Evolutionary conservation across 148 eudicot genomes (phyloP).

Genomic region (Spergularia marina): DNA sequence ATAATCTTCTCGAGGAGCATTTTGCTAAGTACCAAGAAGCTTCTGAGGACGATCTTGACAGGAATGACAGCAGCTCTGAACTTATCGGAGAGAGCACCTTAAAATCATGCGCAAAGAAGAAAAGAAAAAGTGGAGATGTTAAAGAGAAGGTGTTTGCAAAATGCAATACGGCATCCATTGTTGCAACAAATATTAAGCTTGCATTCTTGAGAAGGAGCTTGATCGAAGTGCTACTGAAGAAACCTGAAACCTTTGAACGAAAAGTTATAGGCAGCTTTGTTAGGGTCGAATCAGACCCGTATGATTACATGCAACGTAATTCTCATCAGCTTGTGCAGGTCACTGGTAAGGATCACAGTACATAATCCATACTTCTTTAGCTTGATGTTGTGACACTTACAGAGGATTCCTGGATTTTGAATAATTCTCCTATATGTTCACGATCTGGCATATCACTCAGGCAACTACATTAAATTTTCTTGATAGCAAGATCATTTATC

Average conservation of each 20-base stretch:
- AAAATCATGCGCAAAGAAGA: slow-evolving; percentile 19
- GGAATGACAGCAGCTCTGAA: slow-evolving; percentile 7
- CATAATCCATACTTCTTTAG: background rate
- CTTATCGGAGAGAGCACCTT: background rate
- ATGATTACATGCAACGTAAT: slow-evolving; percentile 24
- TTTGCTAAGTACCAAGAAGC: slow-evolving; percentile 16
- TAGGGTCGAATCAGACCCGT: slow-evolving; percentile 35
- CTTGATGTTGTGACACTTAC: background rate
- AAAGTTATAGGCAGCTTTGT: slow-evolving; percentile 31
- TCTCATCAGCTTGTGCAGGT: slow-evolving; percentile 37
- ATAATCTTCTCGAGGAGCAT: slow-evolving; percentile 23
- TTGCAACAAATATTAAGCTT: slow-evolving; percentile 30
- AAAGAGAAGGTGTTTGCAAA: slow-evolving; percentile 13
- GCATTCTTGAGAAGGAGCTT: slow-evolving; percentile 27
- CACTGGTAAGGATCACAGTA: slow-evolving; percentile 24
- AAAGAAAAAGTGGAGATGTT: background rate
- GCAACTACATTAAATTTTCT: too few species aligned
- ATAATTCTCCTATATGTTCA: background rate
- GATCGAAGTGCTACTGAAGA: slow-evolving; percentile 23
- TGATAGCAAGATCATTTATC: background rate
- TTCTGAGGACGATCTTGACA: slow-evolving; percentile 13
- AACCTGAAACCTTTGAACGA: slow-evolving; percentile 17
- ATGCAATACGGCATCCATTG: slow-evolving; percentile 21
- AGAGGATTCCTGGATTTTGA: background rate
- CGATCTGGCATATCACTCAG: background rate